Base-by-base conservation (phyloP, 306 rosid species). In the Castanopsis chinensis region DNA sequence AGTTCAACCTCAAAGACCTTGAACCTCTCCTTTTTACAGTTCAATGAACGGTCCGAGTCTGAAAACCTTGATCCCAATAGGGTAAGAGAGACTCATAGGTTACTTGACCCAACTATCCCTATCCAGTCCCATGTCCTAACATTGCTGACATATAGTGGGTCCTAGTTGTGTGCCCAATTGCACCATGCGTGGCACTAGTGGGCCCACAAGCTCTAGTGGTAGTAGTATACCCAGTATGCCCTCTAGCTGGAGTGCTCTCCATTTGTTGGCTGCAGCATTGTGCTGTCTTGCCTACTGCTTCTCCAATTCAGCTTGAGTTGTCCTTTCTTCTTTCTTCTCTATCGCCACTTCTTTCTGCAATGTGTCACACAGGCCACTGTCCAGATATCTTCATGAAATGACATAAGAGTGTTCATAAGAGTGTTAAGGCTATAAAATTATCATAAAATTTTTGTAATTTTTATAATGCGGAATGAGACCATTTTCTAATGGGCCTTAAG, bases 261-360 rank as follows among this genome's bases (percentile, higher is more conserved):
- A 78, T 76, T 11, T 53, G 78, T n/a, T 85, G 20, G 51, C 80
- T 0, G 80, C 91, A 0, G 90, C 88, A 77, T 91, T 88, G 18
- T 88, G 82, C 53, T 74, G 53, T 27, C 78, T 85, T 4, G 86
- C 97, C 80, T 70, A 82, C 18, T 28, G 86, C 70, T 94, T 92
- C 15, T 86, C 71, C 19, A 80, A 73, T 89, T 91, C 92, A 0
- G 95, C 97, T 12, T 85, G 84, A 1, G 55, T 33, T 21, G 82
- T 80, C 79, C 52, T 87, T 53, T 60, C 83, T 2, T 85, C 82
- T 67, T 91, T 91, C 82, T 76, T 89, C 8, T 79, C 70, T 0
- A 85, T 80, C 0, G 94, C 94, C 74, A 86, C 86, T 58, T 89
- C 89, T 83, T 86, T 88, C 43, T 89, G 78, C 59, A 72, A 0